Conservation (phyloP, 2,329 filamentous ascomycete genomes). For the Aspergillus sergii region DNA sequence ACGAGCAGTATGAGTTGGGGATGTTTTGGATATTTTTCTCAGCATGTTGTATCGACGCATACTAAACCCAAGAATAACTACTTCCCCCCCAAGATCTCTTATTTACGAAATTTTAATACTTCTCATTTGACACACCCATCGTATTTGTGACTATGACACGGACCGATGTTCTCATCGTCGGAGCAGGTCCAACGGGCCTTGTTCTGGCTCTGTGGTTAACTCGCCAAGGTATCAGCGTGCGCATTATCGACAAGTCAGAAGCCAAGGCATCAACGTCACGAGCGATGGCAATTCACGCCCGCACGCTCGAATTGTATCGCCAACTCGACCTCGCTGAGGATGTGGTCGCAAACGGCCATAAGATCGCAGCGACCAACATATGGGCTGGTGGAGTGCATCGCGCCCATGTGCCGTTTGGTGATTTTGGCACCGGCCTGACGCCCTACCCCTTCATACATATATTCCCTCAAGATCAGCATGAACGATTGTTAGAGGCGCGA, state of each 20-base stretch:
- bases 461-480: slow-evolving; percentile 33
- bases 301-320: slow-evolving; percentile 54
- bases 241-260: slow-evolving; percentile 52
- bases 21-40: not conserved
- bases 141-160: not conserved
- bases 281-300: slow-evolving; percentile 51
- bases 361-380: slow-evolving; percentile 42
- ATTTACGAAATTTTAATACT: no score
- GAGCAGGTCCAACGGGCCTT: slow-evolving; percentile 50
- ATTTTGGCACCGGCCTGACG: slow-evolving; percentile 30
- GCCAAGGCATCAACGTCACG: slow-evolving; percentile 41
- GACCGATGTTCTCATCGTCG: slow-evolving; percentile 47
- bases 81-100: no score
- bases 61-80: not conserved
- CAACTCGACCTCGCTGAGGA: slow-evolving; percentile 46
- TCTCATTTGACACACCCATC: not conserved
- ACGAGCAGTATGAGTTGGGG: not conserved
- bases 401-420: slow-evolving; percentile 25
- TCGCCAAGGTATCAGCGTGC: slow-evolving; percentile 49
- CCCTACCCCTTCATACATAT: slow-evolving; percentile 34
- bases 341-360: slow-evolving; percentile 41
- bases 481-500: slow-evolving; percentile 30
- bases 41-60: not conserved
- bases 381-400: slow-evolving; percentile 32
- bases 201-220: slow-evolving; percentile 51